These are phyloP conservation scores for Lodderomyces metapsilosis DNA, from an alignment of 1,139 yeast species.

Conservation along the genomic window DNA sequence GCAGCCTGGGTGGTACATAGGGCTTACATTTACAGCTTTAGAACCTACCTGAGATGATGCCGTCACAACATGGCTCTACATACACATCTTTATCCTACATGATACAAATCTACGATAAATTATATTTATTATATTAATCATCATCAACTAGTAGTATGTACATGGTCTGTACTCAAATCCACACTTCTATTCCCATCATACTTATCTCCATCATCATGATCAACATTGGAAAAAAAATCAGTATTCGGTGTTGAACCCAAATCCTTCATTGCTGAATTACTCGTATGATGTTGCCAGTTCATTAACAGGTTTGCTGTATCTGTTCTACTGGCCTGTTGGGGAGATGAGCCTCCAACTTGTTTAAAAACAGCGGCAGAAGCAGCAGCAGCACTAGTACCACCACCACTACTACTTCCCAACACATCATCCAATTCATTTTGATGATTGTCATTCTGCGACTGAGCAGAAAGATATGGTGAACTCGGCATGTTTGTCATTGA, in stretches of 20 bases:
- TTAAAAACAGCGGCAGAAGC: slow-evolving; percentile 8
- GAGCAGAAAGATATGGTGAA: slow-evolving; percentile 26
- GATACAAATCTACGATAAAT: too few species aligned
- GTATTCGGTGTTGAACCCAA: slow-evolving; percentile 32
- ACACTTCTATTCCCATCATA: background rate
- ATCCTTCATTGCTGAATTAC: slow-evolving; percentile 12
- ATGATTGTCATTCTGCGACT: slow-evolving; percentile 5
- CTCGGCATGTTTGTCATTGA: slow-evolving; percentile 43
- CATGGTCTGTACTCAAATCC: background rate
- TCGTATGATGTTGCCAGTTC: slow-evolving; percentile 24
- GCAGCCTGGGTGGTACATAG: too few species aligned
- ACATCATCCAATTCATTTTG: slow-evolving; percentile 12
- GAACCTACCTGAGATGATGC: too few species aligned
- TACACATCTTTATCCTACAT: too few species aligned
- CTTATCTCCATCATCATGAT: background rate
- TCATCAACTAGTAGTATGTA: background rate
- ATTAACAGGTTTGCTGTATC: slow-evolving; percentile 37
- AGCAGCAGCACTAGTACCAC: too few species aligned
- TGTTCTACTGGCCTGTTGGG: slow-evolving; percentile 35
- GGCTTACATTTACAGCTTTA: too few species aligned
- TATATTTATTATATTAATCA: background rate
- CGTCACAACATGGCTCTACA: too few species aligned
- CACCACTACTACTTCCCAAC: slow-evolving; percentile 10
- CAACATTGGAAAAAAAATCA: slow-evolving; percentile 26
- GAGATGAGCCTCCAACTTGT: slow-evolving; percentile 15